These are phyloP conservation scores for Phanerochaete sordida DNA, from an alignment of 768 basidiomycete species.

Conservation along the genomic window DNA sequence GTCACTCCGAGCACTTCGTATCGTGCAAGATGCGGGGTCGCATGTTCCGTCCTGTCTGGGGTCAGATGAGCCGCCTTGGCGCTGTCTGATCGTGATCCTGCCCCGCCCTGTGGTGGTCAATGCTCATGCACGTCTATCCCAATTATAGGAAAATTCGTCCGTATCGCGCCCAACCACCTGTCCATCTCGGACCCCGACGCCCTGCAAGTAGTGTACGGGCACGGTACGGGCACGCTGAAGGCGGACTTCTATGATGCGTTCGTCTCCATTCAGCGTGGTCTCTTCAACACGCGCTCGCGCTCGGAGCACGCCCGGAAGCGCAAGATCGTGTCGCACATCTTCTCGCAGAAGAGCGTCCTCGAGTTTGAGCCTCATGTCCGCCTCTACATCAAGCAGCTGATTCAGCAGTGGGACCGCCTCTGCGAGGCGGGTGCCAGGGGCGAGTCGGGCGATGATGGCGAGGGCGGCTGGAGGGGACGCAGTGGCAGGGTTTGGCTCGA, in stretches of 20 bases:
- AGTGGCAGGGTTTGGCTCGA: constrained; percentile 71
- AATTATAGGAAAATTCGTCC: constrained; percentile 34
- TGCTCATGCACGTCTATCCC: neutral
- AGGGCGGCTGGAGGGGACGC: constrained; percentile 55
- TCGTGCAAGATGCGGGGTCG: neutral
- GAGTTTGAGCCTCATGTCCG: constrained; percentile 88
- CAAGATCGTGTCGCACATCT: constrained; percentile 86
- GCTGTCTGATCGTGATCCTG: neutral
- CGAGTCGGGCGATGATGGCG: constrained; percentile 55
- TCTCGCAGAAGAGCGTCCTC: constrained; percentile 79
- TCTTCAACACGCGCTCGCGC: constrained; percentile 80
- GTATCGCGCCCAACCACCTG: constrained; percentile 43
- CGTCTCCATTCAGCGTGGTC: constrained; percentile 41
- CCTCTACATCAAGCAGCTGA: constrained; percentile 51
- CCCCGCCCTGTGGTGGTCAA: neutral
- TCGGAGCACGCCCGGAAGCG: constrained; percentile 82
- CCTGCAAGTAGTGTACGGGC: constrained; percentile 71
- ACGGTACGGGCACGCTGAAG: constrained; percentile 85
- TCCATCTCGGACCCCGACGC: constrained; percentile 68
- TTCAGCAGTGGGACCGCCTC: constrained; percentile 75
- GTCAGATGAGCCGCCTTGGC: neutral
- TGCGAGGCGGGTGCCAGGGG: constrained; percentile 53
- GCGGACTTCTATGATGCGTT: constrained; percentile 42
- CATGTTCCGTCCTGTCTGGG: neutral
- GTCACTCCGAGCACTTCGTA: neutral